A percentile compares a stretch with the other conserved stretches of the same genome.
phyloP scores from a whole-genome alignment of 768 basidiomycete genomes.

The Dioszegia hungarica region DNA sequence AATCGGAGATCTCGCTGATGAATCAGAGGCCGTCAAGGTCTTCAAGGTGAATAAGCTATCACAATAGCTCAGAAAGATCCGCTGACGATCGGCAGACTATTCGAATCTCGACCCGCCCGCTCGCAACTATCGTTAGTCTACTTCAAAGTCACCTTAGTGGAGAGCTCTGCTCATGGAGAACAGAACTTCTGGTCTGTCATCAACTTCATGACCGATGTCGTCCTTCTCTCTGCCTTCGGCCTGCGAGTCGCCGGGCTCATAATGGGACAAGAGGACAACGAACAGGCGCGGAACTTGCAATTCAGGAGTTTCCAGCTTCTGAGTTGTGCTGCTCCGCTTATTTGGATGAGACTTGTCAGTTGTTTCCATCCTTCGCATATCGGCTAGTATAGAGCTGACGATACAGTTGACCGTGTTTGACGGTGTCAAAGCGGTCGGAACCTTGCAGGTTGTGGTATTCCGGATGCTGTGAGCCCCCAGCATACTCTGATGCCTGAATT shows the following conservation, averaged over 20 bases:
- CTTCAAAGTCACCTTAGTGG: constrained; percentile 62
- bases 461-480: constrained; percentile 72
- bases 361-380: neutral
- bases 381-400: constrained; percentile 7
- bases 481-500: neutral
- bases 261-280: constrained; percentile 45
- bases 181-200: constrained; percentile 50
- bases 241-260: constrained; percentile 63
- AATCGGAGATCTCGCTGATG: neutral
- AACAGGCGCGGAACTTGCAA: constrained; percentile 46
- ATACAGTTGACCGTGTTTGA: constrained; percentile 46
- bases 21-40: constrained; percentile 49
- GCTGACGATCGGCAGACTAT: constrained; percentile 53
- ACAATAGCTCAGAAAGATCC: too few relatives aligned
- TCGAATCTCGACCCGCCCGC: constrained; percentile 59
- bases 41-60: constrained; percentile 54
- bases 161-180: neutral
- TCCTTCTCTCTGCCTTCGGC: constrained; percentile 68
- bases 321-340: constrained; percentile 79
- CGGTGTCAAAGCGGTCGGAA: constrained; percentile 58
- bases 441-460: constrained; percentile 87
- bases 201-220: constrained; percentile 65
- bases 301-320: constrained; percentile 79
- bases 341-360: constrained; percentile 58
- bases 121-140: constrained; percentile 55